Conservation (phyloP, 352 stramenopile species). For the Phytopythium kandeliae region DNA sequence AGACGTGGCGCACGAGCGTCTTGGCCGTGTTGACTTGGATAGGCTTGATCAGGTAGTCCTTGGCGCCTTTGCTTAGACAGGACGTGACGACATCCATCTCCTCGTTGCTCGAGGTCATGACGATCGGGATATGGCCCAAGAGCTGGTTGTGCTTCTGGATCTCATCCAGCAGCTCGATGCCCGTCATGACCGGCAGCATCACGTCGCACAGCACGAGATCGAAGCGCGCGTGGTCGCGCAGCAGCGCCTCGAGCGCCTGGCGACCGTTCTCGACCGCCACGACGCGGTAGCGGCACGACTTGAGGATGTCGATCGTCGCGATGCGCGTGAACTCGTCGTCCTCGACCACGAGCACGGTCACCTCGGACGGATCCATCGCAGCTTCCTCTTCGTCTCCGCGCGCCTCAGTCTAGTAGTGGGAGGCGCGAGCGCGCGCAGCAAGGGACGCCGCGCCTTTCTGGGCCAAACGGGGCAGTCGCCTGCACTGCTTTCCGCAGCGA, state of each 20-base stretch:
- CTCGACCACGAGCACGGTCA: constrained; percentile 86
- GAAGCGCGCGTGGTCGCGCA: constrained; percentile 68
- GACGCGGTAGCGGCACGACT: constrained; percentile 80
- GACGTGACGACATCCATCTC: constrained; percentile 89
- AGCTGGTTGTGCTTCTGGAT: constrained; percentile 61
- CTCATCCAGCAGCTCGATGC: constrained; percentile 82
- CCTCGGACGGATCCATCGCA: constrained; percentile 80
- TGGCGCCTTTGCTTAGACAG: constrained; percentile 84
- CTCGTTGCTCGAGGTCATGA: constrained; percentile 89
- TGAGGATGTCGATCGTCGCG: constrained; percentile 86
- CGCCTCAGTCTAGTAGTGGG: background rate
- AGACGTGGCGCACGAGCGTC: constrained; percentile 86
- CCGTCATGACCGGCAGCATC: constrained; percentile 87
- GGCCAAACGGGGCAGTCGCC: no score
- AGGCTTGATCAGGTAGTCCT: constrained; percentile 90
- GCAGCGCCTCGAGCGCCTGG: constrained; percentile 67
- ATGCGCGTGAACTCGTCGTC: constrained; percentile 89
- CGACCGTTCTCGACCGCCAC: constrained; percentile 81
- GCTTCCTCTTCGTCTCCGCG: background rate
- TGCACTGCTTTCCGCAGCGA: no score
- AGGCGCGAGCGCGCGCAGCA: no score
- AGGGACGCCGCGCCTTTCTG: no score
- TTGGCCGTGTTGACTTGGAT: constrained; percentile 89
- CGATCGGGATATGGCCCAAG: constrained; percentile 81
- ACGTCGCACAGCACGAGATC: constrained; percentile 88